Base-by-base conservation (phyloP, 2,329 filamentous ascomycete genomes). In the Geosmithia flava region DNA sequence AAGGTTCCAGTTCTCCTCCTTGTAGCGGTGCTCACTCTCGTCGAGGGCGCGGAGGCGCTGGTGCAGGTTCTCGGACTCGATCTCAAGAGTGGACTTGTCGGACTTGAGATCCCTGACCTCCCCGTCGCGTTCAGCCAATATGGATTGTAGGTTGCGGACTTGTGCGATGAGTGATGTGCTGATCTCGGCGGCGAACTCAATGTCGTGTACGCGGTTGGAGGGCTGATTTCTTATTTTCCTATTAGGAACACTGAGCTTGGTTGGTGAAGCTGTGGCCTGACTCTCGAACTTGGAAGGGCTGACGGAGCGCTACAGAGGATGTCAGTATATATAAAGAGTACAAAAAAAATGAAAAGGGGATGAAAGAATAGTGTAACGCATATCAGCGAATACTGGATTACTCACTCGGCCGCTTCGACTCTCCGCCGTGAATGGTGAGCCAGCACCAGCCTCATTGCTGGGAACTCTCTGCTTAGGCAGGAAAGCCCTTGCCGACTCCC, bases 151-250 rank as follows among this genome's bases (percentile, higher is more conserved):
- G 60, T 93, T 89, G 52, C 93, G 84, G 46, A 98, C 86, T 67
- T 97, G 93, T n/a, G 85, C 82, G 47, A 98, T 83, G 47, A 98
- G 74, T 2, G 89, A 95, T 6, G 88, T 95, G 60, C 89, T 96
- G 58, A 98, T 96, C 61, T 98, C 91, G 46, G 93, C 90, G n/a
- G 91, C 93, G 60, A 98, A 95, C 57, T 96, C 89, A 60, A 98
- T 95, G 59, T 98, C 93, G 62, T 97, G 89, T 13, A 95, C 83
- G 47, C 90, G 82, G 60, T 83, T 93, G 10, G 85, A 79, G 2
- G 87, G 86, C 61, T 96, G 91, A 56, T 97, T 97, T 49, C 93
- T 80, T 61, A 93, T 78, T 62, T 90, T 93, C 55, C 91, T 80
- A 55, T 87, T 91, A 1, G 89, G 89, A 8, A 93, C 86, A 57